Base-by-base conservation (phyloP, 2,329 filamentous ascomycete species). In the Aspergillus bombycis region DNA sequence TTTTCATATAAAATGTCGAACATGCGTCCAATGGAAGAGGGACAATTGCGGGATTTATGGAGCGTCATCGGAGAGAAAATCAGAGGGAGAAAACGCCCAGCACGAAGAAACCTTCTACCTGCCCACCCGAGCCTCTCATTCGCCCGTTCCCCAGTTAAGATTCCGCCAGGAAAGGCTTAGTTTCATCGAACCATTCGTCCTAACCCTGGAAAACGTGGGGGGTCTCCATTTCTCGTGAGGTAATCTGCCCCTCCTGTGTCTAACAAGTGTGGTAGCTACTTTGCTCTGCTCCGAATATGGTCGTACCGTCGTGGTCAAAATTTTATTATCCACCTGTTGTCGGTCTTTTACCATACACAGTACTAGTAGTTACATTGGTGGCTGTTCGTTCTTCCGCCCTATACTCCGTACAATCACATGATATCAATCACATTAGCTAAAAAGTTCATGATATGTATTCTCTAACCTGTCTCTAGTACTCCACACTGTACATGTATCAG, bases 91-190 rank as follows among this genome's bases (percentile, higher is more conserved):
- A 36, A 36, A 16, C 34, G 34, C n/a, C 26, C 34, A 45, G 55
- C 6, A 57, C 34, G 30, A 58, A 36, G 45, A 53, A 21, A 59
- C 45, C 21, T 54, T 54, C 10, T 19, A 55, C 19, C 19, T 32
- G 23, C 23, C 5, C 43, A 16, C 43, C 57, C 57, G 45, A 59
- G 57, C 45, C 57, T 59, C 46, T 52, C 30, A 59, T 59, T 59
- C 28, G 57, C 30, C 16, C n/a, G 8, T n/a, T 32, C 16, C 28
- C 28, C 26, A 2, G 3, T 32, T 32, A 53, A 34, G 50, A 32
- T 53, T 53, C n/a, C n/a, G 11, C 52, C 30, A 21, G 52, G n/a
- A 54, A 54, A 28, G 28, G 52, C 52, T 54, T 54, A 54, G 30
- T 14, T 23, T 16, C 6, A 30, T 38, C 46, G 46, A 52, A 10